Evolutionary conservation across 805 yeast genomes (phyloP).

Genomic region (Saccharomycopsis fodiens): DNA sequence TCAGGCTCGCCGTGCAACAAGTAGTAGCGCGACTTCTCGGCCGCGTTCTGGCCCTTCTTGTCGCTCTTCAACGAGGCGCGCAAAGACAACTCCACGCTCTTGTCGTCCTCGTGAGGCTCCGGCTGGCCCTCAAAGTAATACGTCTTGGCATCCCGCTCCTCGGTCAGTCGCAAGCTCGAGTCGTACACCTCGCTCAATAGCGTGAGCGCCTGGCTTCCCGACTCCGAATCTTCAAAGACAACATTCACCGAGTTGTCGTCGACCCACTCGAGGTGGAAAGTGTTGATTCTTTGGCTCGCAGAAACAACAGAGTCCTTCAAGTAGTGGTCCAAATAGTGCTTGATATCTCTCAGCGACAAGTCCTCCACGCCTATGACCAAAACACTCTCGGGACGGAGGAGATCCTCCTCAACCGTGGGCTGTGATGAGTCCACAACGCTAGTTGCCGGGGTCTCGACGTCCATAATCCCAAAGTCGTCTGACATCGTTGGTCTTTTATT

Average conservation of each 20-base stretch:
- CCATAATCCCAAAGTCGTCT: too few relatives aligned
- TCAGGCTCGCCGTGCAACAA: conserved; percentile 68
- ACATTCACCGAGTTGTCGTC: conserved; percentile 52
- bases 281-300: conserved; percentile 19
- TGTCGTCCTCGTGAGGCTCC: conserved; percentile 28
- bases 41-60: conserved; percentile 48
- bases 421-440: background rate
- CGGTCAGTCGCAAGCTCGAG: conserved; percentile 16
- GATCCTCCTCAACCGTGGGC: conserved; percentile 2
- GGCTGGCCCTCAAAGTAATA: conserved; percentile 22
- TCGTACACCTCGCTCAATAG: conserved; percentile 27
- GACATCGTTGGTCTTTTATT: too few relatives aligned
- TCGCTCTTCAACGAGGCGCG: conserved; percentile 50
- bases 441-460: too few relatives aligned
- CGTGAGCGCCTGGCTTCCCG: conserved; percentile 28
- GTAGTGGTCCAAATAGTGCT: conserved; percentile 43
- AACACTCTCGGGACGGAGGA: conserved; percentile 32
- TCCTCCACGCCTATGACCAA: conserved; percentile 56
- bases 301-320: conserved; percentile 27
- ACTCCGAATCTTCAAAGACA: conserved; percentile 29
- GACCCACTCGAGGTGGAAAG: conserved; percentile 49
- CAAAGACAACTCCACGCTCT: conserved; percentile 31
- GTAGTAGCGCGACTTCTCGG: conserved; percentile 55
- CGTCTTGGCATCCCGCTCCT: conserved; percentile 24
- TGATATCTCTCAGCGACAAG: conserved; percentile 52